Base-by-base conservation (phyloP, 2,329 filamentous ascomycete genomes). In the Aspergillus melleus region DNA sequence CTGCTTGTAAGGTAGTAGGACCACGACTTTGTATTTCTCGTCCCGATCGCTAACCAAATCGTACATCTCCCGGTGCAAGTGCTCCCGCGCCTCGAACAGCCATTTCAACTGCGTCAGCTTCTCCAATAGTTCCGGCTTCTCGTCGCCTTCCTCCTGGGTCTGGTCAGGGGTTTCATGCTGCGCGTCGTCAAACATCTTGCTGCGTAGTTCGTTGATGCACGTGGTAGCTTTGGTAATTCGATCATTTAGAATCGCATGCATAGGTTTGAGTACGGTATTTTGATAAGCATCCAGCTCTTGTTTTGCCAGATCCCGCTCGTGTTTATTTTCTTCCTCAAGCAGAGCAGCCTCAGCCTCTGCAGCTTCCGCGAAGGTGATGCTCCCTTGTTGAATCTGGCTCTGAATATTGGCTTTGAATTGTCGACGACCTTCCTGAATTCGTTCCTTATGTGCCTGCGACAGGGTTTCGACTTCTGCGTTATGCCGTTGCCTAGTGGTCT, bases 91-190 rank as follows among this genome's bases (percentile, higher is more conserved):
- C 74, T 99, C 95, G 68, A 97, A 98, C 9, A 98, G 87, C 93
- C 95, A 98, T 71, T 98, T 99, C 14, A 98, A 83, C 52, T 97
- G 85, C 0, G 94, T 98, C 12, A 99, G 83, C 76, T 96, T 96
- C 76, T 99, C 95, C 2, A 98, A 81, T 0, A 98, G 83, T 75
- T 99, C 95, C 0, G 95, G 95, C 72, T 93, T 88, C 74, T 97
- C 94, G 67, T 98, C 94, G 19, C 95, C 94, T 77, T 97, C 94
- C 75, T 96, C 92, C 74, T 97, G 93, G 0, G 92, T 90, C 74
- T 92, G 87, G 69, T 96, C 94, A 0, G 92, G 90, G 63, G 87
- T 86, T 4, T 84, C 80, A 49, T 83, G 81, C 72, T 85, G 89
- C 59, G 85, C 89, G 63, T 91, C 89, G 54, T 87, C 87, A 61